Evolutionary conservation across 805 yeast species (phyloP).

Genomic region (Ascoidea tarda): DNA sequence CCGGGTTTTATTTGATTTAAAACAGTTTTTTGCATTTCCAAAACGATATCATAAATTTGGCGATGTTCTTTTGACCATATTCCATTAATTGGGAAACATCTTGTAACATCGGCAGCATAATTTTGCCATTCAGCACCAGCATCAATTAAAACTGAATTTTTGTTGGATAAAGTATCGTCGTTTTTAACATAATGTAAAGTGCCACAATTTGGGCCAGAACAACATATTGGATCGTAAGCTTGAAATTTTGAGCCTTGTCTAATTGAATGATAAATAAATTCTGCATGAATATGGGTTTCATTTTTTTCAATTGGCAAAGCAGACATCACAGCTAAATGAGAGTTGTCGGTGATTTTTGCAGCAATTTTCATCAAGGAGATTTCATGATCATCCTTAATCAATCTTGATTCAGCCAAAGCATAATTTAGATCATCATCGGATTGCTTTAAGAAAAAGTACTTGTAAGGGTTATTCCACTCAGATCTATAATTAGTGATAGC

Average conservation of each 20-base stretch:
- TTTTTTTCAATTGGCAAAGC: slow-evolving; percentile 77
- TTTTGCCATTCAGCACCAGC: slow-evolving; percentile 97
- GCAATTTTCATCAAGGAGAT: slow-evolving; percentile 67
- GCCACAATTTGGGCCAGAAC: slow-evolving; percentile 84
- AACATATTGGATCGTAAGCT: slow-evolving; percentile 92
- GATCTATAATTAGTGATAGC: slow-evolving; percentile 44
- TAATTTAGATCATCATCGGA: slow-evolving; percentile 37
- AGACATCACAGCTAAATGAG: slow-evolving; percentile 86
- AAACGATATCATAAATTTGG: slow-evolving; percentile 66
- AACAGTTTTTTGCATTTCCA: slow-evolving; percentile 67
- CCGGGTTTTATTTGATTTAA: slow-evolving; percentile 73
- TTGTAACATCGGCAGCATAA: slow-evolving; percentile 87
- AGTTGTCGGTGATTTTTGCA: slow-evolving; percentile 70
- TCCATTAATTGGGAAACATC: slow-evolving; percentile 89
- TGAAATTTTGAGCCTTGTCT: slow-evolving; percentile 86
- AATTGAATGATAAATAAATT: slow-evolving; percentile 82
- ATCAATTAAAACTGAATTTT: slow-evolving; percentile 67
- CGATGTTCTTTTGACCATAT: slow-evolving; percentile 82
- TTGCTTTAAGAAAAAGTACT: slow-evolving; percentile 24
- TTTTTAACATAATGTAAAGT: slow-evolving; percentile 84
- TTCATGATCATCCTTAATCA: slow-evolving; percentile 77
- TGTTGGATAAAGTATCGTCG: slow-evolving; percentile 44
- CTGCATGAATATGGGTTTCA: slow-evolving; percentile 92
- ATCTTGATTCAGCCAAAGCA: slow-evolving; percentile 79
- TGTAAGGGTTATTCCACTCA: slow-evolving; percentile 23